These are phyloP conservation scores for Vitis cinerea DNA, from an alignment of 164 flowering plant genomes.

Conservation along the genomic window DNA sequence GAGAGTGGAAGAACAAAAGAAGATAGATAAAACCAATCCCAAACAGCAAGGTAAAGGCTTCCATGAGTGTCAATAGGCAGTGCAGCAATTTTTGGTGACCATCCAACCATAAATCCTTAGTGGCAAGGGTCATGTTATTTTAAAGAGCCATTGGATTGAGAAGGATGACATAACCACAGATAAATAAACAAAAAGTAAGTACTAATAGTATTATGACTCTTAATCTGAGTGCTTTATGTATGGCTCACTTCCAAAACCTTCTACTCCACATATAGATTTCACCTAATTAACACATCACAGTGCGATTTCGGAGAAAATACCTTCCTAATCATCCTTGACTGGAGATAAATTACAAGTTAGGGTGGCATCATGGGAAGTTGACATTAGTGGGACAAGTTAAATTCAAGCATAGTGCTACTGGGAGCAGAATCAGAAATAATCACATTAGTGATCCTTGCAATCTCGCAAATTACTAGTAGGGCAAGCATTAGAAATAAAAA, in stretches of 20 bases:
- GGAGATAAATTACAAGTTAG: not conserved
- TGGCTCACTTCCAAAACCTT: no score
- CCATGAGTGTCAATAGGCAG: not conserved
- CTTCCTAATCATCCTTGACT: not conserved
- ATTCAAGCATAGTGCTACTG: not conserved
- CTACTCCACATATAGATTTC: not conserved
- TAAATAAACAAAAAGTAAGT: not conserved
- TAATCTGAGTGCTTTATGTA: no score
- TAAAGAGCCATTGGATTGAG: not conserved
- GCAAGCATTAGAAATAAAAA: not conserved
- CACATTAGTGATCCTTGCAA: no score
- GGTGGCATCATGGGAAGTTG: not conserved
- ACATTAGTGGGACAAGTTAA: not conserved
- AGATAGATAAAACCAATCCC: not conserved
- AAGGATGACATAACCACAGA: not conserved
- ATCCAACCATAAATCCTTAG: not conserved
- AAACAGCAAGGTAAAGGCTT: not conserved
- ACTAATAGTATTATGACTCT: not conserved
- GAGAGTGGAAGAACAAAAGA: not conserved
- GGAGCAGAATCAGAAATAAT: not conserved
- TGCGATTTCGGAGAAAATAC: not conserved
- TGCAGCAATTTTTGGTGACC: not conserved
- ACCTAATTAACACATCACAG: not conserved
- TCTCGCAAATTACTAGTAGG: not conserved
- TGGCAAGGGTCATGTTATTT: not conserved